Conservation (phyloP, 2,329 filamentous ascomycete genomes). For the Colletotrichum cordylinicola region DNA sequence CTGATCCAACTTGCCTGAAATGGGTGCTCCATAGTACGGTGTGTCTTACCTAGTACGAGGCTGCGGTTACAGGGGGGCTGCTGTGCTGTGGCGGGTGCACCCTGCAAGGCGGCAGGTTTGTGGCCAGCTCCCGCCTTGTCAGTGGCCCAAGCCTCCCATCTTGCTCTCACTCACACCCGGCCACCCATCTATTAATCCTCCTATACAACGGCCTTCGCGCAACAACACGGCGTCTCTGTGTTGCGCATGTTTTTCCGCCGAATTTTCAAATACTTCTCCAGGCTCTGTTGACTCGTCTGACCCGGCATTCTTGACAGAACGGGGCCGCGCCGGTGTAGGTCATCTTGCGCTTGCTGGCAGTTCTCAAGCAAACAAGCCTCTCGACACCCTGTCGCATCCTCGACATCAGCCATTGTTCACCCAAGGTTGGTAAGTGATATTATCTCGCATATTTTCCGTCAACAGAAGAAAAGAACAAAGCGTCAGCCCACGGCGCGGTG, state of each 20-base stretch:
- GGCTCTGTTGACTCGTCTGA: neutral
- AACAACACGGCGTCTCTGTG: neutral
- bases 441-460: neutral
- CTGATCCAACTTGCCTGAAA: neutral
- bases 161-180: slow-evolving; percentile 14
- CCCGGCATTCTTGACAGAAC: neutral
- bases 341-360: neutral
- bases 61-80: slow-evolving; percentile 12
- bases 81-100: slow-evolving; percentile 16
- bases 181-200: slow-evolving; percentile 11
- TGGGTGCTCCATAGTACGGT: neutral
- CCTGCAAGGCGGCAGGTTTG: slow-evolving; percentile 19
- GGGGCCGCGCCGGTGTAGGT: neutral
- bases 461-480: neutral
- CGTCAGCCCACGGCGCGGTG: neutral
- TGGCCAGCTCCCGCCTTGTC: slow-evolving; percentile 22
- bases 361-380: neutral
- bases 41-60: slow-evolving; percentile 15
- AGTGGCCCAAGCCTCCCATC: slow-evolving; percentile 22
- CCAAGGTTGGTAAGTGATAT: neutral
- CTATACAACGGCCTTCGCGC: neutral
- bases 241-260: neutral
- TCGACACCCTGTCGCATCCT: neutral
- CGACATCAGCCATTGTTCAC: neutral
- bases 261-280: neutral